Evolutionary conservation across 2,329 filamentous ascomycete species (phyloP).

Genomic region (Sphaerostilbella broomeana): DNA sequence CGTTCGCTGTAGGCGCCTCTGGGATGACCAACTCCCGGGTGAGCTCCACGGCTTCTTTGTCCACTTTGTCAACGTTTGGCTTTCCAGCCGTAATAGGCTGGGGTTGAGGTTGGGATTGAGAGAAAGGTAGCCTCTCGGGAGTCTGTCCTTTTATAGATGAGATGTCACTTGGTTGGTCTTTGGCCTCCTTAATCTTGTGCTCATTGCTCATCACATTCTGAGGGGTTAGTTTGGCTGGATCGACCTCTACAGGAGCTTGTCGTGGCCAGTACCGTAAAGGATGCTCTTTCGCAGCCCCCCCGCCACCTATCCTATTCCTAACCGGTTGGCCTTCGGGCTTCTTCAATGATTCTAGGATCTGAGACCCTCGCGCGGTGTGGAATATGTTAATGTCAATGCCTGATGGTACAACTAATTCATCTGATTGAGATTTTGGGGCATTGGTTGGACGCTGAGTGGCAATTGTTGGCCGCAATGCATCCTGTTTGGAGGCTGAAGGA

Average conservation of each 20-base stretch:
- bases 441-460: conserved; percentile 9
- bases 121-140: too few relatives aligned
- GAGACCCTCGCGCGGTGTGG: conserved; percentile 39
- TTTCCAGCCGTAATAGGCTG: too few relatives aligned
- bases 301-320: conserved; percentile 1
- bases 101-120: too few relatives aligned
- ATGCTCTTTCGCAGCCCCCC: conserved; percentile 28
- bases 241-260: conserved; percentile 18
- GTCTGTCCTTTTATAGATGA: too few relatives aligned
- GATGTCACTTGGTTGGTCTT: too few relatives aligned
- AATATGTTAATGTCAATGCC: conserved; percentile 44
- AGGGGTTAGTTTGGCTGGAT: not conserved
- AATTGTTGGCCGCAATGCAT: not conserved
- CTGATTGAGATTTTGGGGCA: conserved; percentile 13
- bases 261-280: conserved; percentile 31
- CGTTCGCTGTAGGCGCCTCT: conserved; percentile 8
- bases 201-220: too few relatives aligned
- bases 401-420: conserved; percentile 30
- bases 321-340: conserved; percentile 18
- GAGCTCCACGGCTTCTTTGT: conserved; percentile 16
- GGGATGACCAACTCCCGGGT: conserved; percentile 22
- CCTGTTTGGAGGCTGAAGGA: not conserved
- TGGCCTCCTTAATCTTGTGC: too few relatives aligned
- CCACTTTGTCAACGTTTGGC: conserved; percentile 2
- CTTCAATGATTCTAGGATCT: conserved; percentile 34